Percentiles rank a stretch among this genome's conserved stretches.
Evolutionary conservation across 2,329 filamentous ascomycete genomes (phyloP).

Genomic region (Aureobasidium melanogenum): DNA sequence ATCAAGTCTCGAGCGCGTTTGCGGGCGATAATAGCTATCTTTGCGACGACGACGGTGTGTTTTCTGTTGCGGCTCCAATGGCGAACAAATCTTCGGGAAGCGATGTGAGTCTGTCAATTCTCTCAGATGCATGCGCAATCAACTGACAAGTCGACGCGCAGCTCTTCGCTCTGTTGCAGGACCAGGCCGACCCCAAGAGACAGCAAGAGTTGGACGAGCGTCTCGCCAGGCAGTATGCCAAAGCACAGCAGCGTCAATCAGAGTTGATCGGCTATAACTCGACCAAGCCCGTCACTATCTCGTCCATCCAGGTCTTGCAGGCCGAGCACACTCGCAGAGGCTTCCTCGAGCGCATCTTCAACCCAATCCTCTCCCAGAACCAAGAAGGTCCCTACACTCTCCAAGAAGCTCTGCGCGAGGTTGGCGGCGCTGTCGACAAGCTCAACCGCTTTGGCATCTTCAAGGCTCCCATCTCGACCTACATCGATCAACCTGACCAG

Average conservation of each 20-base stretch:
- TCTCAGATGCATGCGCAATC: too few species aligned
- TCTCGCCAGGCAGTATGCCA: constrained; percentile 49
- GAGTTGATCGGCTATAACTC: constrained; percentile 72
- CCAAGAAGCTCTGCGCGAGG: constrained; percentile 64
- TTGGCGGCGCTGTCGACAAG: constrained; percentile 63
- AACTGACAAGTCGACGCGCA: constrained; percentile 21
- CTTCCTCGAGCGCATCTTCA: constrained; percentile 76
- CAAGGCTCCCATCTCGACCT: constrained; percentile 71
- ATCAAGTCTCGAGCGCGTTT: not conserved
- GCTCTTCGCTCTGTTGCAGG: constrained; percentile 53
- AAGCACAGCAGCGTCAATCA: constrained; percentile 53
- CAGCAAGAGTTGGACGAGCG: constrained; percentile 53
- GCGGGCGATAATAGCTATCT: not conserved
- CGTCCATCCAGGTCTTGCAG: constrained; percentile 74
- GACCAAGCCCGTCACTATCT: constrained; percentile 78
- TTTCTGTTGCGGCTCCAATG: constrained; percentile 9
- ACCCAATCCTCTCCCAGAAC: constrained; percentile 64
- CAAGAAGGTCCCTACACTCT: constrained; percentile 64
- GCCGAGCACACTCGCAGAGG: constrained; percentile 71
- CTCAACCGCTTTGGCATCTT: constrained; percentile 81
- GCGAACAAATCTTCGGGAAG: constrained; percentile 2
- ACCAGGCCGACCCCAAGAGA: constrained; percentile 50
- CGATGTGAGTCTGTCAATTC: not conserved
- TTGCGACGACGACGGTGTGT: constrained; percentile 5
- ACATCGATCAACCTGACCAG: constrained; percentile 65